Evolutionary conservation across 345 rosid genomes (phyloP), one percentile per base, ranked within the genome.

Genomic region (Hibiscus syriacus): DNA sequence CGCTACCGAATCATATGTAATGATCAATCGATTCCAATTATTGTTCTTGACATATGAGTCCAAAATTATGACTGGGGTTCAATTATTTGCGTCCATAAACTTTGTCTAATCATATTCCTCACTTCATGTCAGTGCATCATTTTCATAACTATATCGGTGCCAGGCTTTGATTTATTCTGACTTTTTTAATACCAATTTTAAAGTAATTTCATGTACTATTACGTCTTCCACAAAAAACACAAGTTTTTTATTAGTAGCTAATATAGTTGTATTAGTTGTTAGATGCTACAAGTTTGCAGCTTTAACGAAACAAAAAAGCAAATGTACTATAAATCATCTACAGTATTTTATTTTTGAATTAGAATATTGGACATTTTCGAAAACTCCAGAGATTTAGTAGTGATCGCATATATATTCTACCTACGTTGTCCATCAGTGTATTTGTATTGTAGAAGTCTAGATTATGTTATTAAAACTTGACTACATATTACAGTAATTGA

Each of bases 291-390:
- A 25, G 6, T 43, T 63, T 50, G 67, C 67, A 63, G 67, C 67
- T 63, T 63, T 63, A 43, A 36, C 9, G 1, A 32, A 22, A 45
- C 56, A 38, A 22, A n/a, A 27, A 30, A 45, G 71, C 46, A 71
- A 64, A 46, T 58, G 68, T 69, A 64, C 70, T 58, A 65, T 67
- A 36, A 8, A 68, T 66, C 74, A 72, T 58, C 69, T 74, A 81
- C 85, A 78, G 85, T 77, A 79, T 79, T 81, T n/a, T n/a, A n/a
- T n/a, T n/a, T n/a, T n/a, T n/a, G n/a, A n/a, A n/a, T n/a, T n/a
- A n/a, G n/a, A 71, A 49, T 38, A 71, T 76, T 78, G 84, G 70
- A 71, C 81, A 66, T 71, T 76, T 79, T 78, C 84, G 79, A 73
- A 72, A 79, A 72, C 52, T 74, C 83, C 87, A 78, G 23, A n/a